phyloP scores from a whole-genome alignment of 2,329 filamentous ascomycete species.

The Xylaria sp. region DNA sequence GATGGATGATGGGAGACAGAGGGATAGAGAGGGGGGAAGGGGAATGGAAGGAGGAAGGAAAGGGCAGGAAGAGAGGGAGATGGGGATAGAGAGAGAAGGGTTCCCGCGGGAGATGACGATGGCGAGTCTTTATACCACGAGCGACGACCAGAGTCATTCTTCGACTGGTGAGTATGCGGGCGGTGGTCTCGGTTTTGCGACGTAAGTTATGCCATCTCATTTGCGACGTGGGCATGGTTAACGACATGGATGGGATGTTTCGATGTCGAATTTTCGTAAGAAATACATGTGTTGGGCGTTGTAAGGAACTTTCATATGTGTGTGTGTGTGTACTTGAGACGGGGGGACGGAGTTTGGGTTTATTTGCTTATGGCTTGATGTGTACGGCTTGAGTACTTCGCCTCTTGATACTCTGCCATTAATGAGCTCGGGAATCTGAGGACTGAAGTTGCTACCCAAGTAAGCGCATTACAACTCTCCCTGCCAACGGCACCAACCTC shows the following conservation, averaged over 20 bases:
- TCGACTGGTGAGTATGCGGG: neutral
- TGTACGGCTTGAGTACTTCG: neutral
- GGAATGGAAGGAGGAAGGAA: neutral
- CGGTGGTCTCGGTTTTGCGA: conserved; percentile 13
- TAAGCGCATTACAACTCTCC: neutral
- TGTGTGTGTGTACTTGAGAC: neutral
- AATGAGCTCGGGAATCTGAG: neutral
- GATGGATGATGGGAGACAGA: neutral
- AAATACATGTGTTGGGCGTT: neutral
- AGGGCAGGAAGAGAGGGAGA: neutral
- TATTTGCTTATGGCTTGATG: neutral
- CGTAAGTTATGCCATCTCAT: neutral
- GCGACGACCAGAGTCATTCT: neutral
- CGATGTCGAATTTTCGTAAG: neutral
- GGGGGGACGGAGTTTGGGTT: neutral
- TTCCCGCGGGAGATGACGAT: conserved; percentile 22
- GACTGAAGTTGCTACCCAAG: neutral
- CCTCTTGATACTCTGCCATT: neutral
- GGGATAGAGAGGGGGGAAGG: neutral
- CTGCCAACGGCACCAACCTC: conserved; percentile 12
- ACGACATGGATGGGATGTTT: neutral
- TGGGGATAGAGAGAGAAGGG: neutral
- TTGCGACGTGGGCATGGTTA: neutral
- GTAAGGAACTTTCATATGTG: neutral
- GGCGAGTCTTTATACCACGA: conserved; percentile 24